A percentile compares a stretch with the other conserved stretches of the same genome.
Conservation (phyloP, 176 grass and related monocot genomes). For the Phyllostachys edulis region DNA sequence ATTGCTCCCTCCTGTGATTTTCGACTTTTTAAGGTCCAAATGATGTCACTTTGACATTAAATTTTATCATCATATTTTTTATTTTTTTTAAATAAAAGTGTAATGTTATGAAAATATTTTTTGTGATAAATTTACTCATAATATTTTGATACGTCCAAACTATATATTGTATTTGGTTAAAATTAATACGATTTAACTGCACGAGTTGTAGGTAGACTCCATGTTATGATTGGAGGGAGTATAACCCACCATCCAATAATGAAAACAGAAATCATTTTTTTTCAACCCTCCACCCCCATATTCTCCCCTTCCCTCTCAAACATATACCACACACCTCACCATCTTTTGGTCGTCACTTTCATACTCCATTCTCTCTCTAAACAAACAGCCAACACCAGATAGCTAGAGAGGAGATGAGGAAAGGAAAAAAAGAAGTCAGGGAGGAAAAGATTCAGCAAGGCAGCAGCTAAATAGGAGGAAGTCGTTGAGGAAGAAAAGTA, state of each 20-base stretch:
- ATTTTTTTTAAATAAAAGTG: too few relatives aligned
- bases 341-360: constrained; percentile 49
- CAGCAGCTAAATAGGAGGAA: constrained; percentile 1
- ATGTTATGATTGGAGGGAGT: too few relatives aligned
- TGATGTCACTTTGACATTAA: too few relatives aligned
- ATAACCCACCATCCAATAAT: background rate
- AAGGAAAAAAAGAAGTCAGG: background rate
- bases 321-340: constrained; percentile 39
- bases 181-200: too few relatives aligned
- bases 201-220: too few relatives aligned
- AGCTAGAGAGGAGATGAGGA: constrained; percentile 6
- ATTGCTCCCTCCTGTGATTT: too few relatives aligned
- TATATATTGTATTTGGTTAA: too few relatives aligned
- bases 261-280: constrained; percentile 23
- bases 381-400: constrained; percentile 26
- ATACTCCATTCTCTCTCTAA: constrained; percentile 32
- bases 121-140: too few relatives aligned
- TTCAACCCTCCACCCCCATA: constrained; percentile 4
- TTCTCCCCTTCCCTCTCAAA: constrained; percentile 5
- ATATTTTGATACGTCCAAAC: too few relatives aligned
- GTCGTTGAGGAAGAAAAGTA: background rate
- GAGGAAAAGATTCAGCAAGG: background rate
- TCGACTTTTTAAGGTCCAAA: too few relatives aligned
- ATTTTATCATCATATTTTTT: too few relatives aligned
- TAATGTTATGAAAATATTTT: too few relatives aligned